Evolutionary conservation across 768 basidiomycete genomes (phyloP), one percentile per base, ranked within the genome.

Genomic region (Amanita subjunquillea): DNA sequence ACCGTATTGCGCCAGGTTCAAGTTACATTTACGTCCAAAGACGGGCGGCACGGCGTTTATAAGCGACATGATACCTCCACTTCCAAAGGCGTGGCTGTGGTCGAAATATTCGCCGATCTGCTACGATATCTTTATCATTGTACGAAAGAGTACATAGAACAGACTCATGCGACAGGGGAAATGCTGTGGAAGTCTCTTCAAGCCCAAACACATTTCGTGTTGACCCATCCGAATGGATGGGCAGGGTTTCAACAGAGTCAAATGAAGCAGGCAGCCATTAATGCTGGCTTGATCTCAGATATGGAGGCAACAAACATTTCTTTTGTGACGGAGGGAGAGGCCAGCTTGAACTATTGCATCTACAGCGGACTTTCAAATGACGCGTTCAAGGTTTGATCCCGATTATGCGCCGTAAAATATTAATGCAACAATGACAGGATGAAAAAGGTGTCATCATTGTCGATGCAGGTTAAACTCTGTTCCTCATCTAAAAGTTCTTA

Each of bases 291-390:
- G 17, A 61, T 79, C 3, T 56, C 69, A 0, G 55, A 67, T 51
- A 63, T 58, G 0, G 48, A 62, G 5, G 63, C 62, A 13, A 71
- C 67, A 0, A 70, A 68, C n/a, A 58, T 80, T 3, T 72, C 69
- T 5, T 72, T 81, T 48, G 69, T 80, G 15, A 80, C 78, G 0
- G 79, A 80, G 56, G 79, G 79, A 0, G 79, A 81, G 54, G 79
- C 79, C 0, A 75, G 74, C 56, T 56, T 80, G 7, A 73, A 80
- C 52, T 79, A 68, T 56, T 80, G 77, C 52, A 63, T 78, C 15
- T 56, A 38, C 5, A 72, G 67, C 38, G 67, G 74, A 2, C 53
- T 74, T 2, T 65, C 68, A 3, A 66, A 62, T 5, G 68, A 73
- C 4, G 56, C 59, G 3, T 47, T 68, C 25, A 56, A 61, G 54